A percentile compares a stretch with the other conserved stretches of the same genome.
phyloP scores from a whole-genome alignment of 1,284 basidiomycete genomes.

The Phlebopus sp. region DNA sequence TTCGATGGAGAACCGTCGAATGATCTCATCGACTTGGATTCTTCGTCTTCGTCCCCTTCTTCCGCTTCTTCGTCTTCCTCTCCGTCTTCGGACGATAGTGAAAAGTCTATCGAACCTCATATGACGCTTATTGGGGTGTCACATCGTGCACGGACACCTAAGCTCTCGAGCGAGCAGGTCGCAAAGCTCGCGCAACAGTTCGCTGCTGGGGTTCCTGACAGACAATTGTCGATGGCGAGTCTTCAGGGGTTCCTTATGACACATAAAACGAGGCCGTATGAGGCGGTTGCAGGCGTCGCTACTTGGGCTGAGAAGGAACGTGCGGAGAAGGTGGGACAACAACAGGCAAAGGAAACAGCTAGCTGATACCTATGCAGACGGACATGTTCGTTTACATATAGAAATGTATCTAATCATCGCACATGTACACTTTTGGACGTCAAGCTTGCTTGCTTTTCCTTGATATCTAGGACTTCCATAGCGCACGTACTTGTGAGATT shows the following conservation, averaged over 20 bases:
- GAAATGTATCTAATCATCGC: too few relatives aligned
- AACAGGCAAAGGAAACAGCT: neutral
- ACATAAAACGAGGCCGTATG: conserved; percentile 59
- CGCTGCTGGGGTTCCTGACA: conserved; percentile 55
- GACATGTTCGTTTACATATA: too few relatives aligned
- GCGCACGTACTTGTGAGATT: too few relatives aligned
- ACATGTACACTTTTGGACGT: too few relatives aligned
- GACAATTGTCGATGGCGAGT: conserved; percentile 68
- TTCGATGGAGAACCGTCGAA: neutral
- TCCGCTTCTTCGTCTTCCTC: neutral
- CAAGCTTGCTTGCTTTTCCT: too few relatives aligned
- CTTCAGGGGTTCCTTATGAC: conserved; percentile 75
- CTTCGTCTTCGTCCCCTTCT: neutral
- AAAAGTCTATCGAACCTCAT: conserved; percentile 24
- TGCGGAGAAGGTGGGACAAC: neutral
- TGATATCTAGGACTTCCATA: too few relatives aligned
- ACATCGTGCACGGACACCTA: conserved; percentile 33
- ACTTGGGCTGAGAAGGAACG: conserved; percentile 49
- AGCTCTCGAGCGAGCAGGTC: conserved; percentile 35
- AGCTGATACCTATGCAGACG: too few relatives aligned
- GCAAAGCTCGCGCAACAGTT: conserved; percentile 55
- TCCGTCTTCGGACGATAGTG: conserved; percentile 1
- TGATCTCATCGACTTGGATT: conserved; percentile 22
- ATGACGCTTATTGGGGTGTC: conserved; percentile 27
- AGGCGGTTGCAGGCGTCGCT: conserved; percentile 47